Evolutionary conservation across 495 filamentous ascomycete genomes (phyloP), one percentile per base, ranked within the genome.

Genomic region (Aspergillus haitiensis): DNA sequence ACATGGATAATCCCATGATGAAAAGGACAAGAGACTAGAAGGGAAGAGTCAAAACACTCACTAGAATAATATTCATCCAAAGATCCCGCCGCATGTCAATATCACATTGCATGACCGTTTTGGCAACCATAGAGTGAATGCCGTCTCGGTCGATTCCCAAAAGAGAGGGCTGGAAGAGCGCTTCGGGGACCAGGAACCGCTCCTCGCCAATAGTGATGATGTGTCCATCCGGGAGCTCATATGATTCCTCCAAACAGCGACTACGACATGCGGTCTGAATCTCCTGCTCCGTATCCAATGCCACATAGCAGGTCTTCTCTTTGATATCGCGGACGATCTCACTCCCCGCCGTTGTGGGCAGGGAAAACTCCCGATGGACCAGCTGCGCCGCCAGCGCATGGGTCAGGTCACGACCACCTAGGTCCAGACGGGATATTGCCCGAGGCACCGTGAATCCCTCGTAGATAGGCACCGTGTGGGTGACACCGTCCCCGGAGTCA

Each of bases 321-420:
- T 98, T 97, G 84, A 98, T 98, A 78, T 96, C 90, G 83, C 94
- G 92, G 72, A 98, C 94, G 75, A 98, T 96, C 90, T 98, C 94
- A 74, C 93, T 92, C 85, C 98, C 94, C 76, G 94, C 94, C 62
- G 94, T 97, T 81, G 94, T 98, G 70, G 94, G 96, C 87, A 97
- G 97, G 69, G 92, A 89, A 82, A 97, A 96, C 63, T 93, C 94
- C 69, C 93, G 91, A 87, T 97, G 94, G 70, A 93, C 93, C 69
- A 98, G 80, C 70, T 97, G 93, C 88, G 96, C 95, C 90, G 97
- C 97, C 67, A 98, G 88, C 86, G 97, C 95, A 77, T 98, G 94
- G 77, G 94, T 98, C 81, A 98, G 84, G 74, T 98, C 94, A 86
- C 94, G 93, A 75, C 94, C 94, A 80, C 94, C 94, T 91, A 98